Base-by-base conservation (phyloP, 176 grass and related monocot genomes). In the Lolium rigidum region DNA sequence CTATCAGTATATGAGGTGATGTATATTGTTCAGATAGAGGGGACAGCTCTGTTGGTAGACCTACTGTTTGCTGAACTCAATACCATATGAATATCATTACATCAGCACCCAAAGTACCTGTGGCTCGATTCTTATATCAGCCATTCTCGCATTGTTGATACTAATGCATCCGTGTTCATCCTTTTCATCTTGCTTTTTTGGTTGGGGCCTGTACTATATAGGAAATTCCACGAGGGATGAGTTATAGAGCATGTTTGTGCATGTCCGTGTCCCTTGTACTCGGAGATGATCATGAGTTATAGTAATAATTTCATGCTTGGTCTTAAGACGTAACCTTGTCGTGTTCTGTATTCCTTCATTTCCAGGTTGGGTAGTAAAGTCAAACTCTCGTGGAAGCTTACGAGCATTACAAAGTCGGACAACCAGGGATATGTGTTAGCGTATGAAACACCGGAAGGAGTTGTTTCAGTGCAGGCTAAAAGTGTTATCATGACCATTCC, bases 301-400 rank as follows among this genome's bases (percentile, higher is more conserved):
- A 35, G 25, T 28, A 20, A 54, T 39, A 24, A 14, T 61, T 65
- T 37, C 35, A 4, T 44, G 31, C 66, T 84, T 6, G 8, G 51
- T 13, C 5, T 57, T 74, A 31, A 43, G 7, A 47, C 14, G 39
- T 67, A 66, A 52, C 44, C 72, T 60, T 81, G 17, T 80, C 64
- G 14, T 47, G 6, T 68, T 80, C 25, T 60, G 3, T 13, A 41
- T 61, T 81, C 48, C 38, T 84, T 67, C 71, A 85, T 87, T 88
- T 87, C 55, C 79, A 99, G 94, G 86, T 78, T 99, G 87, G 94
- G 90, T 84, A 92, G 62, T 88, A 96, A 91, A 91, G 89, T 96
- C 46, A 99, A 97, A 82, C 79, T 99, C 9, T 99, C 92, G 57
- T 97, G 97, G 94, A 99, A 96, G 82, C 86, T 96, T 48, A 94